These are phyloP conservation scores for Letharia columbiana DNA, from an alignment of 495 filamentous ascomycete species.

Conservation along the genomic window DNA sequence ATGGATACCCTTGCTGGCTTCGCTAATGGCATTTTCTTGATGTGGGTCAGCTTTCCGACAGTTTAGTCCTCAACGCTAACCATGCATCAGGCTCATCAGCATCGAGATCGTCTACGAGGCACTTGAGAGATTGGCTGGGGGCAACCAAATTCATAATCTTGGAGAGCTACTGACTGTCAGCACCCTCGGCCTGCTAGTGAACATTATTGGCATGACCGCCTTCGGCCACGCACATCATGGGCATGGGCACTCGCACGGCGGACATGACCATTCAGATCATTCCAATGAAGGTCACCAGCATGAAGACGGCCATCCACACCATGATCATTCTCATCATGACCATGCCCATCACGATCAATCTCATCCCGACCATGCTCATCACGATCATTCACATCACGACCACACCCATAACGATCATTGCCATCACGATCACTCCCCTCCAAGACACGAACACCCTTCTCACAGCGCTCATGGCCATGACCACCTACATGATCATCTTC, in stretches of 20 bases:
- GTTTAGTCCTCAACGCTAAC: neutral
- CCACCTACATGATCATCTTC: constrained; percentile 26
- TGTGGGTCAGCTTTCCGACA: constrained; percentile 45
- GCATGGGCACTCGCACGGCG: constrained; percentile 58
- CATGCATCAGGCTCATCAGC: constrained; percentile 66
- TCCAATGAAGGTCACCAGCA: constrained; percentile 61
- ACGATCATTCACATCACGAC: constrained; percentile 30
- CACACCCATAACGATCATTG: constrained; percentile 32
- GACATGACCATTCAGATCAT: constrained; percentile 53
- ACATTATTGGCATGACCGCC: constrained; percentile 81
- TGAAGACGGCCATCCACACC: constrained; percentile 49
- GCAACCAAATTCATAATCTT: constrained; percentile 71
- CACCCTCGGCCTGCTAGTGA: constrained; percentile 74
- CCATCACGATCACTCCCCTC: constrained; percentile 28
- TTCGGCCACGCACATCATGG: constrained; percentile 65
- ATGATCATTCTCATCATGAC: constrained; percentile 27
- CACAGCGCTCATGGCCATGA: constrained; percentile 32
- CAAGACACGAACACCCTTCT: constrained; percentile 22
- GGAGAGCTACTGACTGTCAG: constrained; percentile 84
- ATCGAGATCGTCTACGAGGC: constrained; percentile 96
- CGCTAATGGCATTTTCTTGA: constrained; percentile 91
- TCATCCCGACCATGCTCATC: constrained; percentile 12
- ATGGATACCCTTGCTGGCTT: constrained; percentile 95
- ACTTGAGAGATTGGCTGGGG: constrained; percentile 73
- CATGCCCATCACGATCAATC: constrained; percentile 21